Evolutionary conservation across 2,329 filamentous ascomycete genomes (phyloP).

Genomic region (Fusarium mangiferae): DNA sequence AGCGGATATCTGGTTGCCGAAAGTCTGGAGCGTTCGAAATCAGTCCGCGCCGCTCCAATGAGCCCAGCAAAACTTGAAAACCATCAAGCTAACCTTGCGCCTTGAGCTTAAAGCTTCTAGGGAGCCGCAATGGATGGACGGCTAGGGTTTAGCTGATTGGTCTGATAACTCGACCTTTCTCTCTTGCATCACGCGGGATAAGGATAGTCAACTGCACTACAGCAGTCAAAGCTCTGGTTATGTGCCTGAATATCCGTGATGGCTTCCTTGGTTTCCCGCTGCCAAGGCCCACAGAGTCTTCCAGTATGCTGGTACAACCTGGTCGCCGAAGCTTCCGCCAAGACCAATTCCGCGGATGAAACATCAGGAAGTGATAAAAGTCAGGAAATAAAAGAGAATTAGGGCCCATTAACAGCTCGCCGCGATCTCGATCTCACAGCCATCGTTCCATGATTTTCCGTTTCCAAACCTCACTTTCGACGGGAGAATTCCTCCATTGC

Average conservation of each 20-base stretch:
- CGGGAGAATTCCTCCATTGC: constrained; percentile 14
- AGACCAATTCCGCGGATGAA: constrained; percentile 23
- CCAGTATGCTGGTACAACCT: constrained; percentile 29
- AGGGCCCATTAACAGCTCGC: neutral
- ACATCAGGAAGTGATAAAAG: constrained; percentile 3
- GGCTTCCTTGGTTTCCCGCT: constrained; percentile 35
- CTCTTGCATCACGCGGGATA: constrained; percentile 13
- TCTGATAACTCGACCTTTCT: neutral
- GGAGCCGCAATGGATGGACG: constrained; percentile 6
- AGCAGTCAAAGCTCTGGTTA: neutral
- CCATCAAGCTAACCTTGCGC: constrained; percentile 21
- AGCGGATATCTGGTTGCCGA: constrained; percentile 15
- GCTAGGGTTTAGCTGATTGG: constrained; percentile 22
- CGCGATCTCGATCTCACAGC: constrained; percentile 37
- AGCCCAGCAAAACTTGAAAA: constrained; percentile 20
- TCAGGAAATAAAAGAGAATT: neutral
- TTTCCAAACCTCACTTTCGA: constrained; percentile 17
- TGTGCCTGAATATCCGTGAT: constrained; percentile 30
- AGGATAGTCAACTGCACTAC: neutral
- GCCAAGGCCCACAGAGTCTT: constrained; percentile 34
- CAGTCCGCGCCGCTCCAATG: constrained; percentile 17
- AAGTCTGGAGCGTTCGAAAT: constrained; percentile 41
- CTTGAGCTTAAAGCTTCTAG: constrained; percentile 12
- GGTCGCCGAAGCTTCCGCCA: constrained; percentile 37
- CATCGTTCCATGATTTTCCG: constrained; percentile 4